Conservation (phyloP, 768 basidiomycete genomes). For the Tephrocybe sp. region DNA sequence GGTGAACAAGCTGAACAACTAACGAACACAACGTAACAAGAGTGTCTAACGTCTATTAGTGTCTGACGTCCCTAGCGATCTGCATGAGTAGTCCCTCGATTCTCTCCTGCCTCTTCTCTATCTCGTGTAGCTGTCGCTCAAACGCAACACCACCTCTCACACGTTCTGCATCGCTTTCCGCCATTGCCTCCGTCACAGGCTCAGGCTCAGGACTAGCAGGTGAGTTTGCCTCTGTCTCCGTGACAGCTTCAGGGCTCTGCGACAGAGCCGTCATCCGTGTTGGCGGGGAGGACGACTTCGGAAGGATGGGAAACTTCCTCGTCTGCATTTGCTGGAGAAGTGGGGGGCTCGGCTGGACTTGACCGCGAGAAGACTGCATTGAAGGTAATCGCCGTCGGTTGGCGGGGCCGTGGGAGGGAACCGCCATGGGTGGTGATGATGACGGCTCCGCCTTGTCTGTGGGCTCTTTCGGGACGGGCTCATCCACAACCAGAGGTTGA, state of each 20-base stretch:
- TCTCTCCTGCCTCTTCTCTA: constrained; percentile 44
- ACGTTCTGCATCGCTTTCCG: constrained; percentile 15
- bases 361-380: constrained; percentile 25
- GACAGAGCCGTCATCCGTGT: constrained; percentile 15
- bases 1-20: too few relatives aligned
- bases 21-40: too few relatives aligned
- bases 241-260: constrained; percentile 19
- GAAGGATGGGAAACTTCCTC: constrained; percentile 24
- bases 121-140: constrained; percentile 28
- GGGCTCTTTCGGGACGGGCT: constrained; percentile 35
- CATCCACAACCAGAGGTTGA: constrained; percentile 63
- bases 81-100: constrained; percentile 45
- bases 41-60: neutral
- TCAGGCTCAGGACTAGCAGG: constrained; percentile 23
- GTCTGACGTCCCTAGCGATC: constrained; percentile 30
- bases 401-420: constrained; percentile 39
- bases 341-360: constrained; percentile 14
- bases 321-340: constrained; percentile 17
- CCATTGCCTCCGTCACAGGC: constrained; percentile 21
- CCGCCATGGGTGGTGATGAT: constrained; percentile 6
- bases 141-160: neutral
- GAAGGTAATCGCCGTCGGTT: constrained; percentile 43
- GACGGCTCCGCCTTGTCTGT: constrained; percentile 13
- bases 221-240: constrained; percentile 6
- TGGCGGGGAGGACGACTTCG: constrained; percentile 18